Percentiles rank a stretch among this genome's conserved stretches.
Evolutionary conservation across 75 land plant species (phyloP).

Genomic region (Gnetum montanum): DNA sequence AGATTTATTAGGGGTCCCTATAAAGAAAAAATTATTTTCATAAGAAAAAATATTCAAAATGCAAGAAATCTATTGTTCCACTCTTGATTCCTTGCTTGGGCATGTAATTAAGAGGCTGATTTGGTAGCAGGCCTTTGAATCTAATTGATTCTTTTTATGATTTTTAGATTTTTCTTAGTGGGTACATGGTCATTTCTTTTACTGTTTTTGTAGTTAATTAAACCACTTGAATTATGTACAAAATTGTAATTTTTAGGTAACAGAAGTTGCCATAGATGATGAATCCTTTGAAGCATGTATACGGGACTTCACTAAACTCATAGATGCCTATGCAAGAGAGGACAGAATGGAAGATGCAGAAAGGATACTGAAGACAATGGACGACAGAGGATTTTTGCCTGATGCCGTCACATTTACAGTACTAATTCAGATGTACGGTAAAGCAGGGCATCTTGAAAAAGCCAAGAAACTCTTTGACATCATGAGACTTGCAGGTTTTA

Average conservation of each 20-base stretch:
- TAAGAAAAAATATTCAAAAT: too few relatives aligned
- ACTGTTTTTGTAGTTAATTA: not conserved
- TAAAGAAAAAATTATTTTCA: too few relatives aligned
- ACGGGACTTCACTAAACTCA: slow-evolving; percentile 85
- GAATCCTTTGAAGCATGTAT: slow-evolving; percentile 72
- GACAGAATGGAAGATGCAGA: slow-evolving; percentile 48
- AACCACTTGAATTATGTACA: not conserved
- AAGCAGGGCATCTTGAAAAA: slow-evolving; percentile 41
- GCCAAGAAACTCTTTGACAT: slow-evolving; percentile 56
- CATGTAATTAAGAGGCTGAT: too few relatives aligned
- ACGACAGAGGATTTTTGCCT: slow-evolving; percentile 44
- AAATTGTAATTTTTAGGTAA: slow-evolving; percentile 37
- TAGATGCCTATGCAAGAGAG: slow-evolving; percentile 45
- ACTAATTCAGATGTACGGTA: slow-evolving; percentile 70
- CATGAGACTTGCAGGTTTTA: slow-evolving; percentile 40
- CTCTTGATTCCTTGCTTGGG: too few relatives aligned
- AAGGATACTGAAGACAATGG: slow-evolving; percentile 38
- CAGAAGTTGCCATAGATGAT: slow-evolving; percentile 52
- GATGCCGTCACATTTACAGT: slow-evolving; percentile 65
- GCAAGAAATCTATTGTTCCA: too few relatives aligned
- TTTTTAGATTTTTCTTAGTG: not conserved
- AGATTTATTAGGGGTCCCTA: too few relatives aligned
- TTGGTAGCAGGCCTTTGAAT: not conserved
- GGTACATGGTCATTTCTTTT: too few relatives aligned
- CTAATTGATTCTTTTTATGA: not conserved